These are phyloP conservation scores for Talaromyces sp. DNA, from an alignment of 2,329 filamentous ascomycete genomes.

Conservation along the genomic window DNA sequence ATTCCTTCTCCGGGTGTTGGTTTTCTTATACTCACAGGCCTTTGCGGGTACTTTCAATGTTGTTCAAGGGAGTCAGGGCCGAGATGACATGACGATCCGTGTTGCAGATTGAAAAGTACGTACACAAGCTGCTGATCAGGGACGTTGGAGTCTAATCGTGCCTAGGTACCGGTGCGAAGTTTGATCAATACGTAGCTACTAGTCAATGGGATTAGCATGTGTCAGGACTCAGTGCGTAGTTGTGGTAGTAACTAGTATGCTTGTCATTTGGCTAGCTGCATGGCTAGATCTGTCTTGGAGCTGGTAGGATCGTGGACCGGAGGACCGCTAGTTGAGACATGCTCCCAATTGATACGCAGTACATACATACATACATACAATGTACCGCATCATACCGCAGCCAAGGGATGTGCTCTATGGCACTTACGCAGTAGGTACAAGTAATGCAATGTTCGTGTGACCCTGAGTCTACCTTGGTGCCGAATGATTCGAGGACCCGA, in stretches of 20 bases:
- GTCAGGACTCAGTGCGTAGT: background rate
- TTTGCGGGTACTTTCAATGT: too few species aligned
- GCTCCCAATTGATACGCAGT: background rate
- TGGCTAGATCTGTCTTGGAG: background rate
- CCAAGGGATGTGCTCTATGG: background rate
- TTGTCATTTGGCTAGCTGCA: background rate
- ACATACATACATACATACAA: background rate
- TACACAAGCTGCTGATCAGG: too few species aligned
- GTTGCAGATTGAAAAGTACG: background rate
- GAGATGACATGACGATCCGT: background rate
- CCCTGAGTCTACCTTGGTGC: background rate
- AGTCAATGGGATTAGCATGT: background rate
- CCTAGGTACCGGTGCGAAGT: background rate
- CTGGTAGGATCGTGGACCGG: too few species aligned
- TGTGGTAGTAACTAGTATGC: background rate
- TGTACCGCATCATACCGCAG: background rate
- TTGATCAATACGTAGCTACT: too few species aligned
- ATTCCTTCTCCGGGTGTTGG: too few species aligned
- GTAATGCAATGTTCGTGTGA: constrained; percentile 1
- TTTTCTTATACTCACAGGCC: too few species aligned
- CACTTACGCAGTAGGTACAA: too few species aligned
- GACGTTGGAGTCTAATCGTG: too few species aligned
- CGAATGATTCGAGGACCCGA: background rate
- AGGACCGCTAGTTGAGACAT: background rate
- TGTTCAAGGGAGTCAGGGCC: too few species aligned